Conservation (phyloP, 805 yeast genomes). For the Ogataea nitratoaversa region DNA sequence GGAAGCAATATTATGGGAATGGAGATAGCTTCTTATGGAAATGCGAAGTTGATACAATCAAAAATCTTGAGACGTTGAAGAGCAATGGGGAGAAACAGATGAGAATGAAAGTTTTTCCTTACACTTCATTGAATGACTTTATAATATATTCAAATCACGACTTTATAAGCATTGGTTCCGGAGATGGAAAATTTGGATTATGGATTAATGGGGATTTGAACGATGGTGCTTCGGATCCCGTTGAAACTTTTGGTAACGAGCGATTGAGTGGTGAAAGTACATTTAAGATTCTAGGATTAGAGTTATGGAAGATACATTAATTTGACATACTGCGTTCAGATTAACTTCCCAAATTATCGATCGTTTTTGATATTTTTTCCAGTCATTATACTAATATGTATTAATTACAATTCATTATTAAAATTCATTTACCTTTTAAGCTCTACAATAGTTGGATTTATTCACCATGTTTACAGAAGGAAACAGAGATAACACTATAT, state of each 20-base stretch:
- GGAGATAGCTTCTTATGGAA: constrained; percentile 96
- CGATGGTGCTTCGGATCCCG: constrained; percentile 73
- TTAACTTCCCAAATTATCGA: background rate
- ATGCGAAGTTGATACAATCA: constrained; percentile 41
- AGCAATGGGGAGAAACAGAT: constrained; percentile 25
- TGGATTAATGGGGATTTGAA: constrained; percentile 76
- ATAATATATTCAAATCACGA: constrained; percentile 75
- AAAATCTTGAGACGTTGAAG: constrained; percentile 19
- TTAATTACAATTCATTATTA: no score
- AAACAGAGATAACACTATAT: no score
- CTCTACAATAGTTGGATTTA: no score
- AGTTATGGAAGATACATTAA: constrained; percentile 71
- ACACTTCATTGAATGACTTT: constrained; percentile 85
- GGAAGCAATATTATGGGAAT: constrained; percentile 78
- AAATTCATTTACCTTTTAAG: no score
- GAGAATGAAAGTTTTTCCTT: constrained; percentile 76
- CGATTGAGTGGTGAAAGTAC: constrained; percentile 49
- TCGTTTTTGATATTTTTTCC: no score
- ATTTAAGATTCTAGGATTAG: constrained; percentile 73
- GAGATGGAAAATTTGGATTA: constrained; percentile 87
- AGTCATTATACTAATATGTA: no score
- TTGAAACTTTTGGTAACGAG: constrained; percentile 89
- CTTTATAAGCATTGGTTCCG: constrained; percentile 84
- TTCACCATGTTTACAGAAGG: no score
- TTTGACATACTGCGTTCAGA: background rate